These are phyloP conservation scores for Alloascoidea hylecoeti DNA, from an alignment of 805 yeast species.

Conservation along the genomic window DNA sequence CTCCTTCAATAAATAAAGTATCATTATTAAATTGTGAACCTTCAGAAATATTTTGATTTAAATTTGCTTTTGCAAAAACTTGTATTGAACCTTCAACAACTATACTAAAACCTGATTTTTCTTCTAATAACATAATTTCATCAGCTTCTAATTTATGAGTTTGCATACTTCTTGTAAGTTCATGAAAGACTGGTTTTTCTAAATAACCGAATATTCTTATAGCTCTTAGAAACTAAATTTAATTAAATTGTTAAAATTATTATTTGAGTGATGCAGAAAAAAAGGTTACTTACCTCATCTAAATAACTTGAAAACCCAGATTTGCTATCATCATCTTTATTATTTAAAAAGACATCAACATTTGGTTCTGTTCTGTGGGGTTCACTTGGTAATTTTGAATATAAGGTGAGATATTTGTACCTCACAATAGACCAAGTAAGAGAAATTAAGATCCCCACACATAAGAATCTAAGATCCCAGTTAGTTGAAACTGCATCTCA, in stretches of 20 bases:
- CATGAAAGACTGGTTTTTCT: constrained; percentile 84
- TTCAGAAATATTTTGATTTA: constrained; percentile 6
- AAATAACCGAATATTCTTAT: constrained; percentile 89
- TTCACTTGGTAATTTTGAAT: constrained; percentile 41
- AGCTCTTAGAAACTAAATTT: constrained; percentile 77
- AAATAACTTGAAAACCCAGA: constrained; percentile 49
- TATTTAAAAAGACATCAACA: constrained; percentile 29
- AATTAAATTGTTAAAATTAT: too few species aligned
- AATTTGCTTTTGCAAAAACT: constrained; percentile 47
- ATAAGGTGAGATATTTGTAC: constrained; percentile 47
- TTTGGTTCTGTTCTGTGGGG: constrained; percentile 27
- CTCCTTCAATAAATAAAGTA: constrained; percentile 25
- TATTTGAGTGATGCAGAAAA: too few species aligned
- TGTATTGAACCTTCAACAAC: constrained; percentile 87
- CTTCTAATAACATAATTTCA: constrained; percentile 63
- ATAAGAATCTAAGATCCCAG: constrained; percentile 7
- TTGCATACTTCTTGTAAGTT: constrained; percentile 81
- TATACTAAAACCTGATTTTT: constrained; percentile 72
- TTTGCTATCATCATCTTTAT: constrained; percentile 20
- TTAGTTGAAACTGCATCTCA: too few species aligned
- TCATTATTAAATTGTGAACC: constrained; percentile 5
- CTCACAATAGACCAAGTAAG: constrained; percentile 35
- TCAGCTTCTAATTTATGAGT: constrained; percentile 71
- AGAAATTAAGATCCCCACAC: constrained; percentile 15
- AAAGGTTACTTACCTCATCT: constrained; percentile 69